Evolutionary conservation across 1,139 yeast genomes (phyloP), one percentile per base, ranked within the genome.

Genomic region (Casaregolazyma lundiana): DNA sequence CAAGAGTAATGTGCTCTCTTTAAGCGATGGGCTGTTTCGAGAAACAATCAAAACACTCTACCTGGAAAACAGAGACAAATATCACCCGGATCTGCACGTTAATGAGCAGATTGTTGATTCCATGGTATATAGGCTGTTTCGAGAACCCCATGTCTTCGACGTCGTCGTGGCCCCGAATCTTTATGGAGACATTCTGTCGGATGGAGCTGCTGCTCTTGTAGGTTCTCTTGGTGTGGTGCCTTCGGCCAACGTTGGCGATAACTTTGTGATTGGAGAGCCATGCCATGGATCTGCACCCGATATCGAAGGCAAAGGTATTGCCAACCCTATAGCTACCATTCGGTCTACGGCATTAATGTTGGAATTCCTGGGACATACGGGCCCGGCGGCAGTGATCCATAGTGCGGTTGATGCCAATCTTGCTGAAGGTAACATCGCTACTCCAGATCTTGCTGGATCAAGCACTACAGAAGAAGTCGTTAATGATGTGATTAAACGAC

Each of bases 281-380:
- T 90, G 97, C 67, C 98, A 92, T 70, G 98, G 98, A 52, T 86
- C 96, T 51, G 98, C 98, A 48, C 98, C 98, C 47, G 98, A 92
- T 67, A 92, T 92, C 56, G 96, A 89, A 66, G 98, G 98, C 60
- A 81, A 78, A 56, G 64, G 94, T 85, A 90, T 92, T 63, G 80
- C 97, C 51, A 92, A 92, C 77, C 98, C 98, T 56, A 81, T 92
- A 63, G 98, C 98, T 48, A 92, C 97, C 42, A 90, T 92, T 65
- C 84, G 98, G 73, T 92, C 97, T 22, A 83, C 97, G 49, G 98
- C 97, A 48, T 77, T 92, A 66, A 86, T 94, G 96, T 80, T 92
- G 69, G 97, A 92, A 71, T 90, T 90, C 74, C 80, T 92, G 81
- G 98, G 98, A 50, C 77, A 83, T 72, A 72, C 88, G 42, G 80